Percentiles rank a stretch among this genome's conserved stretches.
Conservation (phyloP, 148 eudicot genomes). For the Hydrangea macrophylla region DNA sequence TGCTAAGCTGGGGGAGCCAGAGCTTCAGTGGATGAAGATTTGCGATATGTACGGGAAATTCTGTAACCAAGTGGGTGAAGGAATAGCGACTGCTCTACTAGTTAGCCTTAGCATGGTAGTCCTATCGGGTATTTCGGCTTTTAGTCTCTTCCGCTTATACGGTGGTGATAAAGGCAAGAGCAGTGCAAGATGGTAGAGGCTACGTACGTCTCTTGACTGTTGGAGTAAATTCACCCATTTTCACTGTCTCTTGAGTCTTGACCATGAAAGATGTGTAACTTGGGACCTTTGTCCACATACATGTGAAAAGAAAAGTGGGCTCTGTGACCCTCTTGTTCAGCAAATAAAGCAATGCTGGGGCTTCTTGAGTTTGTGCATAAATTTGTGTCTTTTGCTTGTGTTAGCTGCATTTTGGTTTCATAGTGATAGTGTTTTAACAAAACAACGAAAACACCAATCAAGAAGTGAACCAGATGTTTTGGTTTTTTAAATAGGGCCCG, state of each 20-base stretch:
- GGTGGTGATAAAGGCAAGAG: slow-evolving; percentile 62
- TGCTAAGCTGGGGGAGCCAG: slow-evolving; percentile 64
- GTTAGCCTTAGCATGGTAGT: slow-evolving; percentile 50
- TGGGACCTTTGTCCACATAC: not conserved
- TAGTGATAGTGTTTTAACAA: too few relatives aligned
- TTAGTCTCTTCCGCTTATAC: slow-evolving; percentile 81
- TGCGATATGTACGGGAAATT: slow-evolving; percentile 69
- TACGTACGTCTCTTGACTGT: too few relatives aligned
- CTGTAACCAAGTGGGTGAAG: slow-evolving; percentile 74
- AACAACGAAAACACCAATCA: too few relatives aligned
- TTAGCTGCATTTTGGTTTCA: too few relatives aligned
- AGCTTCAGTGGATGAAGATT: slow-evolving; percentile 85
- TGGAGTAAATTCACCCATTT: not conserved
- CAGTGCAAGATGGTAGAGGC: slow-evolving; percentile 47
- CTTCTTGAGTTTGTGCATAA: not conserved
- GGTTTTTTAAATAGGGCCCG: too few relatives aligned
- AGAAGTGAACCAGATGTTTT: too few relatives aligned
- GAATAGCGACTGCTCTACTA: slow-evolving; percentile 55
- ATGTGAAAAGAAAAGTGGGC: not conserved
- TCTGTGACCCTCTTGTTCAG: slow-evolving; percentile 2
- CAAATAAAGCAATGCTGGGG: slow-evolving; percentile 6
- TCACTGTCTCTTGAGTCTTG: not conserved
- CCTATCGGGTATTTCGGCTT: slow-evolving; percentile 74
- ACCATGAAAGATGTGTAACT: not conserved
- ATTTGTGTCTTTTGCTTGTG: too few relatives aligned